Conservation (phyloP, 75 land plant species). For the Cunninghamia lanceolata region DNA sequence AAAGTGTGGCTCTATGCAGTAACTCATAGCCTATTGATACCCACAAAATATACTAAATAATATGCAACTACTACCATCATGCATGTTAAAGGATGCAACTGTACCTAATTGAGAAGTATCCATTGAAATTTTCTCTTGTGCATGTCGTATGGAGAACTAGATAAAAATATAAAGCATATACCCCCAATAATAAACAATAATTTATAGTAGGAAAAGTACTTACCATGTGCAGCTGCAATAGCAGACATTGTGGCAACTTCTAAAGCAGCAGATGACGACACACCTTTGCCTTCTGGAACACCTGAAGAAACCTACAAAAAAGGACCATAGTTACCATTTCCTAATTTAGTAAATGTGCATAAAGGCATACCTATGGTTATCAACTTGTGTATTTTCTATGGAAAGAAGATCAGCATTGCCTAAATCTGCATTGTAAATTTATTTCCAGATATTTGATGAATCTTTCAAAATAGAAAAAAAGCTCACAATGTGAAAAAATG, state of each 20-base stretch:
- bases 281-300: constrained; percentile 99
- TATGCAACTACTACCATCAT: not conserved
- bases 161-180: not conserved
- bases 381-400: not conserved
- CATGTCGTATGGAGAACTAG: not conserved
- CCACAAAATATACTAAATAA: too few relatives aligned
- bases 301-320: constrained; percentile 80
- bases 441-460: not conserved
- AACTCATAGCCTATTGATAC: too few relatives aligned
- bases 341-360: not conserved
- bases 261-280: constrained; percentile 94
- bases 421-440: not conserved
- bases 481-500: not conserved
- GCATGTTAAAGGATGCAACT: not conserved
- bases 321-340: not conserved
- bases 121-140: not conserved
- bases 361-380: not conserved
- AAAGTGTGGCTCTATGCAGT: too few relatives aligned
- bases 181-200: not conserved
- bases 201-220: not conserved
- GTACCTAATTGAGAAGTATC: not conserved
- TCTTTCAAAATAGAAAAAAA: not conserved
- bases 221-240: constrained; percentile 96
- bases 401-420: not conserved
- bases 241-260: constrained; percentile 99